A percentile compares a stretch with the other conserved stretches of the same genome.
Conservation (phyloP, 2,329 filamentous ascomycete species). For the Camptophora hylomeconis region DNA sequence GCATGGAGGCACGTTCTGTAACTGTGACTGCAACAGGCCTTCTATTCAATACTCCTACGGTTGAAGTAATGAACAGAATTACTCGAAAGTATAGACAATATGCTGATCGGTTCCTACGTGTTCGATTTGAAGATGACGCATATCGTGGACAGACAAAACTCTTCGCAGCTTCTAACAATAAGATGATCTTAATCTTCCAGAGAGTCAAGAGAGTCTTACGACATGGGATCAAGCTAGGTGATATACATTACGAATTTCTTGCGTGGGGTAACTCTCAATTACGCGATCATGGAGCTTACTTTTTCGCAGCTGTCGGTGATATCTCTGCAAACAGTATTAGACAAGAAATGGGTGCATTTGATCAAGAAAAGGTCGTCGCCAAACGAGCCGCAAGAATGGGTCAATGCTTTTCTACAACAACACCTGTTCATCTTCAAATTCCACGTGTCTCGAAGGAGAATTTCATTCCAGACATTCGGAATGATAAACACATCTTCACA, state of each 20-base stretch:
- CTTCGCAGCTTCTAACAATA: slow-evolving; percentile 39
- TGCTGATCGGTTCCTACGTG: slow-evolving; percentile 70
- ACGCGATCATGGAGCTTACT: slow-evolving; percentile 80
- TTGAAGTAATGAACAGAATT: slow-evolving; percentile 82
- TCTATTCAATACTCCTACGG: slow-evolving; percentile 59
- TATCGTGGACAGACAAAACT: slow-evolving; percentile 42
- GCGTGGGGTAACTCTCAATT: slow-evolving; percentile 95
- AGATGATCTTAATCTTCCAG: slow-evolving; percentile 59
- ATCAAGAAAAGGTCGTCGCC: slow-evolving; percentile 67
- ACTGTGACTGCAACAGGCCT: slow-evolving; percentile 75
- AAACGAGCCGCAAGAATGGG: slow-evolving; percentile 82
- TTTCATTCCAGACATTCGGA: slow-evolving; percentile 55
- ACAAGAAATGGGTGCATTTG: slow-evolving; percentile 74
- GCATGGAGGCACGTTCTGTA: slow-evolving; percentile 61
- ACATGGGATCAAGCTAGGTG: slow-evolving; percentile 72
- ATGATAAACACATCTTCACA: slow-evolving; percentile 61
- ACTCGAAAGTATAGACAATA: slow-evolving; percentile 56
- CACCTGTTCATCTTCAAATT: slow-evolving; percentile 28
- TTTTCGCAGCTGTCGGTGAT: slow-evolving; percentile 57
- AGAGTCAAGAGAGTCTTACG: slow-evolving; percentile 58
- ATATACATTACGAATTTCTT: slow-evolving; percentile 73
- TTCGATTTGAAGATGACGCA: slow-evolving; percentile 80
- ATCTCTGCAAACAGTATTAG: slow-evolving; percentile 66
- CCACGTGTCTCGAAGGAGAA: slow-evolving; percentile 27
- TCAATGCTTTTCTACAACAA: slow-evolving; percentile 89